These are phyloP conservation scores for Tuber brumale DNA, from an alignment of 495 filamentous ascomycete species.

Conservation along the genomic window DNA sequence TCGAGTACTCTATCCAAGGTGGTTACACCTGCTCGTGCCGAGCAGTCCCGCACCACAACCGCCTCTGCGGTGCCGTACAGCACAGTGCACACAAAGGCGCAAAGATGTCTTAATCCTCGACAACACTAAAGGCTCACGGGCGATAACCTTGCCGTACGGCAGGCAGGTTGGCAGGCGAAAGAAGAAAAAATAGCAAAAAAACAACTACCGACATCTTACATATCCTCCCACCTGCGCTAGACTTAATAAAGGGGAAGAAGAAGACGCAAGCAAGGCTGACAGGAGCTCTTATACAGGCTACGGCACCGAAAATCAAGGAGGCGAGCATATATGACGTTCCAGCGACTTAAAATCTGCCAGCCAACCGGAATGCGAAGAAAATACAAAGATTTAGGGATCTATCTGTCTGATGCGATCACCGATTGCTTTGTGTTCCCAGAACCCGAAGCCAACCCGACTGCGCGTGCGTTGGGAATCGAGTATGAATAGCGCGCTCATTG, in stretches of 20 bases:
- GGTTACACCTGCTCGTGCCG: background rate
- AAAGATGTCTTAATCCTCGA: background rate
- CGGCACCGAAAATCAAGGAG: background rate
- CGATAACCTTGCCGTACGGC: background rate
- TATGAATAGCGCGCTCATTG: background rate
- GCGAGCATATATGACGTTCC: background rate
- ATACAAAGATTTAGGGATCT: background rate
- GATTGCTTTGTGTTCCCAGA: background rate
- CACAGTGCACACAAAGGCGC: background rate
- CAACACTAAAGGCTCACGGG: background rate
- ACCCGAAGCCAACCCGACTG: background rate
- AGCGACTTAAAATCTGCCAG: background rate
- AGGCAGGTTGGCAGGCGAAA: background rate
- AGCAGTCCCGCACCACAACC: too few relatives aligned
- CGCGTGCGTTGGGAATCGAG: background rate
- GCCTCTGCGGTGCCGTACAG: too few relatives aligned
- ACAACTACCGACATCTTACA: background rate
- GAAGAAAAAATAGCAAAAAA: too few relatives aligned
- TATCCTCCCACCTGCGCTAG: background rate
- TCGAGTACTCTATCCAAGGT: too few relatives aligned
- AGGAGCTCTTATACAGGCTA: background rate
- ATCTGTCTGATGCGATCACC: background rate
- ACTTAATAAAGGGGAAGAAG: background rate
- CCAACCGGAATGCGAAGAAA: background rate
- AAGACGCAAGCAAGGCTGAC: background rate